Evolutionary conservation across 768 basidiomycete genomes (phyloP).

Genomic region (Podaxis carcinomalis): DNA sequence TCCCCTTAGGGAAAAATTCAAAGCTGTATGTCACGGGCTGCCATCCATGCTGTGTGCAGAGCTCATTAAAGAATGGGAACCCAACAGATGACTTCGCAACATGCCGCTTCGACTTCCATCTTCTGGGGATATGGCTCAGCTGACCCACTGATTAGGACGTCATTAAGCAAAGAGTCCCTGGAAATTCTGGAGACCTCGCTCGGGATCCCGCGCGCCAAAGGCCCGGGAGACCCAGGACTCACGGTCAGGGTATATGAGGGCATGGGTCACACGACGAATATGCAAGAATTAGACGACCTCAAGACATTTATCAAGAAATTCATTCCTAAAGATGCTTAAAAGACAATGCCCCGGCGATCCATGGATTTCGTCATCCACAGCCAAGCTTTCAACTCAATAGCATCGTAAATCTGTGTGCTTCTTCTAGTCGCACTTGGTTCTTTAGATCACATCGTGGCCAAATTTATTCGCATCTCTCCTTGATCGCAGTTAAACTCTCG

Average conservation of each 20-base stretch:
- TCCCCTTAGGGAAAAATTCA: slow-evolving; percentile 61
- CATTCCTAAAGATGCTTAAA: slow-evolving; percentile 27
- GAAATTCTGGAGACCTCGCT: slow-evolving; percentile 52
- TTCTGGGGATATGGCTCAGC: slow-evolving; percentile 84
- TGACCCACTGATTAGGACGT: slow-evolving; percentile 68
- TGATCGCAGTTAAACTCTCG: background rate
- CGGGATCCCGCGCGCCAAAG: slow-evolving; percentile 41
- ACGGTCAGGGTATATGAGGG: slow-evolving; percentile 65
- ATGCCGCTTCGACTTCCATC: slow-evolving; percentile 62
- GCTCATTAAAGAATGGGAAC: slow-evolving; percentile 10
- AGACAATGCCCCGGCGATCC: background rate
- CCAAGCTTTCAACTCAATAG: background rate
- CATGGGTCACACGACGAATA: slow-evolving; percentile 61
- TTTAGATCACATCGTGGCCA: background rate
- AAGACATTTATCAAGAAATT: slow-evolving; percentile 64
- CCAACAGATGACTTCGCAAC: slow-evolving; percentile 53
- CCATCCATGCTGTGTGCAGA: background rate
- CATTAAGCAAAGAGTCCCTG: slow-evolving; percentile 49
- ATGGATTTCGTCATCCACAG: background rate
- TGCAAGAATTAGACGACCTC: slow-evolving; percentile 67
- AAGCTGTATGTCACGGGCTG: slow-evolving; percentile 43
- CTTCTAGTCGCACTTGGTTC: background rate
- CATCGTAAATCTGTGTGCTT: background rate
- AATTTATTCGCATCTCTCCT: background rate
- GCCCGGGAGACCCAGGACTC: slow-evolving; percentile 47